Conservation (phyloP, 768 basidiomycete species). For the Porphyrellus cyaneotinctus region DNA sequence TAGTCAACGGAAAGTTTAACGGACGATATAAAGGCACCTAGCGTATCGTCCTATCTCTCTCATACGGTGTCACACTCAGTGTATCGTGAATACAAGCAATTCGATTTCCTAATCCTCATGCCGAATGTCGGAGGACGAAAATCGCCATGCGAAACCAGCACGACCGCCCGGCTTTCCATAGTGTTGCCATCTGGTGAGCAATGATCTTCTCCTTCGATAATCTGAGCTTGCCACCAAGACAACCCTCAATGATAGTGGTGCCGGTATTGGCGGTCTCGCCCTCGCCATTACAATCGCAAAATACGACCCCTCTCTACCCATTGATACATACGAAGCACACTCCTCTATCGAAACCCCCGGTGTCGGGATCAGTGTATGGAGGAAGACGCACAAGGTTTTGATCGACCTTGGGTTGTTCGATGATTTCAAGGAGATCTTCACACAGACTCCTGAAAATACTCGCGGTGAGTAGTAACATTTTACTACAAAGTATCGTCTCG, state of each 20-base stretch:
- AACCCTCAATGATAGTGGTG: conserved; percentile 28
- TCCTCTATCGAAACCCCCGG: conserved; percentile 36
- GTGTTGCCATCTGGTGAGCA: conserved; percentile 20
- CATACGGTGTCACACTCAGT: too few species aligned
- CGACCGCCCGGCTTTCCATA: too few species aligned
- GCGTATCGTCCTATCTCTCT: too few species aligned
- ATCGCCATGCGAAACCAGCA: too few species aligned
- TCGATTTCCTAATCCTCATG: too few species aligned
- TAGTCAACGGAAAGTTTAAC: too few species aligned
- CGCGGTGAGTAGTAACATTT: background rate
- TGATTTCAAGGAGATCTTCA: conserved; percentile 23
- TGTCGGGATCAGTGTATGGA: conserved; percentile 44
- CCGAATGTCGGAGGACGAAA: too few species aligned
- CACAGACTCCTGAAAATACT: conserved; percentile 1
- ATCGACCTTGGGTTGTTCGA: conserved; percentile 40
- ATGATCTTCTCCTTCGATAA: too few species aligned
- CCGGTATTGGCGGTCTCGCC: conserved; percentile 41
- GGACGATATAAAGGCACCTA: too few species aligned
- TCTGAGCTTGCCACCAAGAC: background rate
- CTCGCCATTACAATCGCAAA: conserved; percentile 38
- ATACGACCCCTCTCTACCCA: conserved; percentile 30
- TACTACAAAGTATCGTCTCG: background rate
- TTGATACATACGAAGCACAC: conserved; percentile 46
- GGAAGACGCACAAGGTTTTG: conserved; percentile 41
- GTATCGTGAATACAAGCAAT: too few species aligned